Base-by-base conservation (phyloP, 768 basidiomycete species). In the Cyclocybe cylindracea region DNA sequence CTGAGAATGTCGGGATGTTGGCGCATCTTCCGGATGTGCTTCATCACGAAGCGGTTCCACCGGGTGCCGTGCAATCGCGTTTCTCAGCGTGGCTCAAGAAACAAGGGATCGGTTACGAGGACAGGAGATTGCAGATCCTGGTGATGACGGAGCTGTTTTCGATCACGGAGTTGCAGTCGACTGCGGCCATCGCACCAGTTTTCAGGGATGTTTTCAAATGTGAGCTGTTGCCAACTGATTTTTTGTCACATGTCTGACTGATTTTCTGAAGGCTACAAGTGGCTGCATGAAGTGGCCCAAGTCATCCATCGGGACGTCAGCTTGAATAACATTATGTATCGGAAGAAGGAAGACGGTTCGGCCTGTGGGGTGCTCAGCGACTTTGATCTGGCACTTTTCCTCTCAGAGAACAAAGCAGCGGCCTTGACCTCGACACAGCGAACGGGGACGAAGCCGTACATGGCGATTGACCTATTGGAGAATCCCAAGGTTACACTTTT, bases 291-390 rank as follows among this genome's bases (percentile, higher is more conserved):
- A 19, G 33, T 7, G 1, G 39, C 46, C 13, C n/a, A 44, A 4
- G 37, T 67, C 32, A 44, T 66, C 44, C 63, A 67, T 50, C 35
- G 56, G 39, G 53, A 66, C 54, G 33, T 66, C 61, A 59, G 65
- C 54, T 16, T 44, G 32, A 54, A 52, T 29, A 65, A 61, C 39
- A 24, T 61, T n/a, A 65, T 65, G 63, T 63, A 48, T 45, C 24
- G 56, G 13, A 36, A 33, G 33, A 42, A 46, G 16, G 45, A 39
- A 10, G 51, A 29, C 7, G 19, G 41, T 8, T 40, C 50, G n/a
- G 24, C 24, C 24, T 52, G 32, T n/a, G 60, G 60, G 6, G 57
- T 61, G 10, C 42, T 60, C n/a, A 54, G 50, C 16, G 60, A 63
- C 46, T 63, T 50, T 32, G 58, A 63, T 24, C 41, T 54, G 34